These are phyloP conservation scores for Ascodesmis nigricans DNA, from an alignment of 495 filamentous ascomycete genomes.

Conservation along the genomic window DNA sequence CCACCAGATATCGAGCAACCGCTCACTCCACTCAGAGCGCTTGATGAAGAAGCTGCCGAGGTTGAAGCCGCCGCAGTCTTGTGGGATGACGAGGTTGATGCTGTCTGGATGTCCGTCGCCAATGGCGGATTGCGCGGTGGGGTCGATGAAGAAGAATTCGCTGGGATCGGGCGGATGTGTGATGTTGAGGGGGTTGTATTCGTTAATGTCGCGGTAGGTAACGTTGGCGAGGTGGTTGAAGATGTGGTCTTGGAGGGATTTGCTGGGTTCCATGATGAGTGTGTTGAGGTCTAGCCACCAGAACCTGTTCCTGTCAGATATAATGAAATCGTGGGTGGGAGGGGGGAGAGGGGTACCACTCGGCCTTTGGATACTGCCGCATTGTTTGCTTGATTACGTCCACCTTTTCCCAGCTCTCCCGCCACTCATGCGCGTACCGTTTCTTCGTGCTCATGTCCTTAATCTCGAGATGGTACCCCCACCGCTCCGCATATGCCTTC, in stretches of 20 bases:
- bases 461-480: constrained; percentile 92
- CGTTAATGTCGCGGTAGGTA: constrained; percentile 89
- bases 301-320: constrained; percentile 38
- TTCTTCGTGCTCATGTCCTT: constrained; percentile 98
- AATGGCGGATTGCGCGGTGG: constrained; percentile 39
- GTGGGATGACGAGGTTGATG: constrained; percentile 69
- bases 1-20: constrained; percentile 93
- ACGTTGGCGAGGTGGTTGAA: constrained; percentile 54
- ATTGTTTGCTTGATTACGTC: constrained; percentile 82
- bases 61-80: constrained; percentile 93
- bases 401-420: constrained; percentile 98
- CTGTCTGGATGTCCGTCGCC: constrained; percentile 54
- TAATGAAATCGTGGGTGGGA: neutral
- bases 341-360: constrained; percentile 39
- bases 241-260: constrained; percentile 74
- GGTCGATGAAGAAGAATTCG: constrained; percentile 42
- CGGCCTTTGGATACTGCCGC: constrained; percentile 80
- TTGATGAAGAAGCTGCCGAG: constrained; percentile 86
- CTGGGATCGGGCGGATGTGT: constrained; percentile 48
- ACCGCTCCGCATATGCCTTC: constrained; percentile 57
- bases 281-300: constrained; percentile 99
- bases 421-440: constrained; percentile 95
- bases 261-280: constrained; percentile 88
- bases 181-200: constrained; percentile 90
- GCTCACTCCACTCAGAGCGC: constrained; percentile 71